Evolutionary conservation across 768 basidiomycete species (phyloP).

Genomic region (Phylloporus sp.): DNA sequence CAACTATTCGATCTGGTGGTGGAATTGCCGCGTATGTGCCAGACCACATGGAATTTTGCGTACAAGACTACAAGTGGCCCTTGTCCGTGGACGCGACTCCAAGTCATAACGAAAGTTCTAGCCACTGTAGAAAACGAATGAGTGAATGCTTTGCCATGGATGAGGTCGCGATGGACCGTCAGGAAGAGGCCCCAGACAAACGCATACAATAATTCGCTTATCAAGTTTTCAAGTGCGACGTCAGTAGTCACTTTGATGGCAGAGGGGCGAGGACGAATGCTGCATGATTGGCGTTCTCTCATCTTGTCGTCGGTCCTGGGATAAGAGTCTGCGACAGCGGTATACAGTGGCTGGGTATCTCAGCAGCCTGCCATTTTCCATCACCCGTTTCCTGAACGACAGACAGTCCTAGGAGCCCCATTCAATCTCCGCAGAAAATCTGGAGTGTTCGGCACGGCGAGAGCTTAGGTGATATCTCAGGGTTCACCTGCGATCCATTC

Average conservation of each 20-base stretch:
- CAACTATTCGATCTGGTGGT: too few relatives aligned
- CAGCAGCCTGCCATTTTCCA: not conserved
- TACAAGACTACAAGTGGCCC: too few relatives aligned
- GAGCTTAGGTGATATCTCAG: not conserved
- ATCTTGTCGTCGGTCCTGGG: not conserved
- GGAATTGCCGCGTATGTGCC: too few relatives aligned
- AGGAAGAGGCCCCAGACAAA: too few relatives aligned
- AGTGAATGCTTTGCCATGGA: too few relatives aligned
- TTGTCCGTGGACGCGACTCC: too few relatives aligned
- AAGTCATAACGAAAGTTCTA: too few relatives aligned
- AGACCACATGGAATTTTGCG: too few relatives aligned
- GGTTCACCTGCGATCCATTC: not conserved
- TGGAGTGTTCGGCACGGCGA: not conserved
- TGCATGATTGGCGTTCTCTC: not conserved
- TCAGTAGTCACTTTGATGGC: not conserved
- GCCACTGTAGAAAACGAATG: too few relatives aligned
- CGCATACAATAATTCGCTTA: not conserved
- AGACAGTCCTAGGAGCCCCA: not conserved
- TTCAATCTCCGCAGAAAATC: not conserved
- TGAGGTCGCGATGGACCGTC: too few relatives aligned
- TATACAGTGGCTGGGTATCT: not conserved
- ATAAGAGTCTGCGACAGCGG: not conserved
- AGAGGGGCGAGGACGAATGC: too few relatives aligned
- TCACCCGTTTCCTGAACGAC: not conserved
- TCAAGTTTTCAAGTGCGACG: conserved; percentile 2